Base-by-base conservation (phyloP, 768 basidiomycete species). In the Mycena floridula region DNA sequence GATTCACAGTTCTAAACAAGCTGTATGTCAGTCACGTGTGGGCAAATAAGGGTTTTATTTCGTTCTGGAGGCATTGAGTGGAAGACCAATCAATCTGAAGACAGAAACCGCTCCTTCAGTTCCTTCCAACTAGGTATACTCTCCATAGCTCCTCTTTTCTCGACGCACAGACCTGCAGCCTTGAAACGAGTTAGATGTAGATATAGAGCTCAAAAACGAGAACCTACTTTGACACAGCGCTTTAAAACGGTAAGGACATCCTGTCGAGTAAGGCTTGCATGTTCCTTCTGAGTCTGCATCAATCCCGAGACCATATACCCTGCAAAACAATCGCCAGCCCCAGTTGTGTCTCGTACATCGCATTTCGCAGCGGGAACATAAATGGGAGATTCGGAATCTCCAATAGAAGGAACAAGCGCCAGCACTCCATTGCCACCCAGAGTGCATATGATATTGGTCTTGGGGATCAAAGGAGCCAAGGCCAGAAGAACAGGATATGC, bases 81-180 rank as follows among this genome's bases (percentile, higher is more conserved):
- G n/a, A n/a, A n/a, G n/a, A n/a, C n/a, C n/a, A n/a, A n/a, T n/a
- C n/a, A n/a, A n/a, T n/a, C n/a, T n/a, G n/a, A n/a, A n/a, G n/a
- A n/a, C n/a, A n/a, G n/a, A 35, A 39, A 39, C 38, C 38, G n/a
- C 9, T 39, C 37, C 11, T 65, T 64, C 2, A 80, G 72, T 44
- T 73, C 69, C 2, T 44, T 54, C 37, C 57, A 54, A 12, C 47
- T 56, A 4, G 80, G 79, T 48, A 79, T 70, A 50, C 77, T 80
- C 44, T 79, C 77, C 52, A 79, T 73, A 3, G 79, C 77, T 0
- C 79, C 79, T 5, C 59, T 57, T 45, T 64, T 72, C 58, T 81
- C 78, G 11, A 79, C 77, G 46, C 77, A 82, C 62, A 81, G 76
- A 2, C 72, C 79, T 6, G 79, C 77, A 13, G 79, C 79, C 79